These are phyloP conservation scores for Porphyridium purpureum DNA, from an alignment of 23 red algal species.

Conservation along the genomic window DNA sequence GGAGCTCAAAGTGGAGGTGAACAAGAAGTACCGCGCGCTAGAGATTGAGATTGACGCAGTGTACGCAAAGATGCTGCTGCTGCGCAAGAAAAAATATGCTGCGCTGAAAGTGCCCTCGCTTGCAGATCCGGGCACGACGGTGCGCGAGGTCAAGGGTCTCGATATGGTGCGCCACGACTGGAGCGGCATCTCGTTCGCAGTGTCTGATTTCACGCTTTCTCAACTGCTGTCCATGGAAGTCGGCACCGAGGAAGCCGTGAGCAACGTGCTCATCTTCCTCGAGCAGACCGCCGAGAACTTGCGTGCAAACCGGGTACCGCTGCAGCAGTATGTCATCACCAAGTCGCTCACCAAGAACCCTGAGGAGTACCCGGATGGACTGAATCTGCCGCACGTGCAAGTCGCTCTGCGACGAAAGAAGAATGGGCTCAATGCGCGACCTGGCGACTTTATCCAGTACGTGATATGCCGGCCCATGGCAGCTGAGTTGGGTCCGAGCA, in stretches of 20 bases:
- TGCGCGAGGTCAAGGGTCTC: constrained; percentile 88
- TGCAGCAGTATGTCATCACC: constrained; percentile 75
- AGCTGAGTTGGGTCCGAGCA: too few species aligned
- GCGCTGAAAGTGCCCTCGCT: constrained; percentile 49
- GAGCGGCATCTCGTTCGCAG: constrained; percentile 60
- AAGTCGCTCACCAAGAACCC: constrained; percentile 56
- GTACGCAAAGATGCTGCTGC: constrained; percentile 87
- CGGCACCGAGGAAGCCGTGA: constrained; percentile 44
- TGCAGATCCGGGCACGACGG: constrained; percentile 18
- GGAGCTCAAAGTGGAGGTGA: constrained; percentile 62
- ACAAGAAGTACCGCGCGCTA: constrained; percentile 72
- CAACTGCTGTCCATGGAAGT: constrained; percentile 23
- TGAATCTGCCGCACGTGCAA: constrained; percentile 63
- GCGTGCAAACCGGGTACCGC: constrained; percentile 24
- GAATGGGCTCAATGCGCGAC: constrained; percentile 13
- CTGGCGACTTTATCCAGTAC: constrained; percentile 83
- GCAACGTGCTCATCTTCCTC: constrained; percentile 35
- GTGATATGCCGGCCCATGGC: constrained; percentile 75
- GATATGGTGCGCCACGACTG: constrained; percentile 97
- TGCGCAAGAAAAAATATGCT: constrained; percentile 98
- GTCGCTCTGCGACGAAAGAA: constrained; percentile 65
- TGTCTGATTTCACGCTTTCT: constrained; percentile 28
- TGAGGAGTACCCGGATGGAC: constrained; percentile 53
- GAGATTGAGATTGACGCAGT: constrained; percentile 98
- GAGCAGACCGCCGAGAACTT: constrained; percentile 8